Conservation (phyloP, 192 early-diverging fungal genomes). For the Coemansia sp. region DNA sequence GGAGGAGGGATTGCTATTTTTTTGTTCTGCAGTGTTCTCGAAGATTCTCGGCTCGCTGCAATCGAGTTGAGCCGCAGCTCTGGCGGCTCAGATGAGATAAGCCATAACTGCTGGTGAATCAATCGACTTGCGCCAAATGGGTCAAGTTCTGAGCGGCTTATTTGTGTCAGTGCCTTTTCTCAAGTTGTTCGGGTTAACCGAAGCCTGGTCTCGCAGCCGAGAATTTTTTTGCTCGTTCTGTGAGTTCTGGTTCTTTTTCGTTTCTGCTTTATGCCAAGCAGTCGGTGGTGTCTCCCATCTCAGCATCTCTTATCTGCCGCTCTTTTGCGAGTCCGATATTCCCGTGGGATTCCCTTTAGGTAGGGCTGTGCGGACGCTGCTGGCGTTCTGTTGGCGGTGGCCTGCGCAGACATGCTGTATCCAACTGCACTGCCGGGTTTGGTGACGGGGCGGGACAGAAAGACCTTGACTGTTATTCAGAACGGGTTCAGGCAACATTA, state of each 20-base stretch:
- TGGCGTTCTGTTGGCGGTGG: slow-evolving; percentile 7
- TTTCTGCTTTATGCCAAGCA: neutral
- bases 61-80: too few species aligned
- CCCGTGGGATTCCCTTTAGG: slow-evolving; percentile 7
- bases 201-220: too few species aligned
- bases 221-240: slow-evolving; percentile 1
- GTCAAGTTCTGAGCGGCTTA: neutral
- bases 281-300: neutral
- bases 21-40: slow-evolving; percentile 2
- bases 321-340: neutral
- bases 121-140: neutral
- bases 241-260: neutral
- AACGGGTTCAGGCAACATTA: slow-evolving; percentile 6
- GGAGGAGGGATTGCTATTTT: neutral
- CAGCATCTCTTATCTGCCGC: slow-evolving; percentile 1
- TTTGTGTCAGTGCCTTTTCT: neutral
- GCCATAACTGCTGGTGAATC: too few species aligned
- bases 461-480: neutral
- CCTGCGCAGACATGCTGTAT: slow-evolving; percentile 1
- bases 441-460: neutral
- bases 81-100: neutral
- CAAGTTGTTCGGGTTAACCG: too few species aligned
- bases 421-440: neutral
- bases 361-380: slow-evolving; percentile 1
- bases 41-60: neutral